Evolutionary conservation across 768 basidiomycete species (phyloP), one percentile per base, ranked within the genome.

Genomic region (Podaxis mareebaensis): DNA sequence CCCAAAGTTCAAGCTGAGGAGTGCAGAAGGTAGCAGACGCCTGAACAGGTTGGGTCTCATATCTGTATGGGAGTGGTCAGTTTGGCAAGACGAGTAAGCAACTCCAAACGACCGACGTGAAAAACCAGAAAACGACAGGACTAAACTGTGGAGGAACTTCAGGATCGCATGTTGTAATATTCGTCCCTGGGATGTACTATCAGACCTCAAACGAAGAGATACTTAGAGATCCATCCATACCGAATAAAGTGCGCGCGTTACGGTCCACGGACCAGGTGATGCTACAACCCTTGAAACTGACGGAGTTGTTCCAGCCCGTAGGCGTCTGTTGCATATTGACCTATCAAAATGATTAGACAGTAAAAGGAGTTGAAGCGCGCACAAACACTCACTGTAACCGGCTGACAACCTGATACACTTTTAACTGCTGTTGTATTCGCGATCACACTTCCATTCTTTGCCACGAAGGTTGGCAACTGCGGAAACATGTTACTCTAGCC

Each of bases 51-150:
- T 55, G 53, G 15, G 82, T 79, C n/a, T 72, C 64, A 58, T 78
- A 78, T 38, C 76, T 77, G 51, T 13, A 24, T 46, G 28, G 56
- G 24, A 8, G 13, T 38, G 40, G 52, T 12, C 39, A 39, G 30
- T 44, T 24, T 15, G 30, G 5, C 51, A 22, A 12, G 40, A 12
- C 8, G 6, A 20, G 3, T 11, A 12, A 33, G 15, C n/a, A 2
- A 10, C 20, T n/a, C 17, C 12, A 51, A n/a, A 3, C 22, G 28
- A 53, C 69, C 39, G 24, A 72, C 72, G 69, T 76, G 80, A 85
- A 85, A 70, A 85, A 83, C 86, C 85, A 87, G 68, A 86, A 85
- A 22, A 84, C 74, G 17, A 83, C 76, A 0, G 85, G 84, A 15
- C 72, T 76, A 44, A 83, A 83, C 48, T 80, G 72, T 11, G 71